Base-by-base conservation (phyloP, 1,284 basidiomycete species). In the Puccinia novopanici region DNA sequence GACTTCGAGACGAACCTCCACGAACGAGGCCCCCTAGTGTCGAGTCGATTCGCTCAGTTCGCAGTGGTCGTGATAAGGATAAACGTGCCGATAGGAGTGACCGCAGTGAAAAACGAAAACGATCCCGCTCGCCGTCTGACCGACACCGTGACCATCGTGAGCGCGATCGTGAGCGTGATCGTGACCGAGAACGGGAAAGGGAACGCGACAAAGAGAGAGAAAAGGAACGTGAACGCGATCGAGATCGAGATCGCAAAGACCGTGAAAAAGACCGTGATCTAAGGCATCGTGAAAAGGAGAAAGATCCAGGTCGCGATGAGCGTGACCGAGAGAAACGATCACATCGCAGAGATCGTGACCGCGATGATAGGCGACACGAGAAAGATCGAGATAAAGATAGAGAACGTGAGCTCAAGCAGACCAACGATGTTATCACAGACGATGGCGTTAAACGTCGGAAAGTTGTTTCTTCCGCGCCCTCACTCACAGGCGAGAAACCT, bases 1-100 rank as follows among this genome's bases (percentile, higher is more conserved):
- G 82, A 80, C 87, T 88, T 73, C 86, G 88, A 84, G 84, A 88
- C 17, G 82, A 83, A 22, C 75, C 77, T 54, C 81, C 82, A 15
- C 81, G 82, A 15, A 81, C 81, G 8, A 61, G 75, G 50, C 81
- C 82, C 2, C 80, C 67, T 37, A 82, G 82, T 65, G 82, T 81
- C 37, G 83, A 82, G 72, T 81, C 83, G 17, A 65, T 82, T 55
- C 70, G 54, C 40, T 81, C 65, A 65, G 73, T 67, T 34, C 68
- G 57, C 22, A 48, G 74, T 42, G 80, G 61, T 48, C 40, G 82
- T 27, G 73, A 72, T 27, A 37, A 68, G 57, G 80, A 81, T 12
- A 76, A 80, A n/a, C 50, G 75, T 24, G 55, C 57, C 6, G 75
- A 68, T 42, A 77, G 65, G 34, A 80, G 82, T n/a, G 83, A 82